Evolutionary conservation across 2,329 filamentous ascomycete species (phyloP).

Genomic region (Xylaria sp.): DNA sequence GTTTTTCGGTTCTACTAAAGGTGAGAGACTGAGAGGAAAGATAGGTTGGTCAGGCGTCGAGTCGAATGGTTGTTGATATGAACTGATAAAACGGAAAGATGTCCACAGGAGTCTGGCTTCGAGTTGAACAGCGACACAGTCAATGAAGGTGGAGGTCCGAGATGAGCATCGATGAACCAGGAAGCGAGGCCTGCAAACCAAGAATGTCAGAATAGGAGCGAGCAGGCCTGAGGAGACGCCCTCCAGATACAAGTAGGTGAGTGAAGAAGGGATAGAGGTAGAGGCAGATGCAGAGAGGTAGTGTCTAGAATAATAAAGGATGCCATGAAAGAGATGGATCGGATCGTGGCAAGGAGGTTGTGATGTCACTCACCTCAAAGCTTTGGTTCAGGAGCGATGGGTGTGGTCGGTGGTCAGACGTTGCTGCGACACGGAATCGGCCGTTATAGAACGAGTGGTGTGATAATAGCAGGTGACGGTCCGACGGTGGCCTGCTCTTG

Average conservation of each 20-base stretch:
- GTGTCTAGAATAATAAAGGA: too few relatives aligned
- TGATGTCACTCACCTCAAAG: constrained; percentile 1
- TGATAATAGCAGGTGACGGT: neutral
- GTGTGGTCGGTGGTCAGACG: neutral
- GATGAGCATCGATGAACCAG: constrained; percentile 3
- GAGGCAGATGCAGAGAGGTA: too few relatives aligned
- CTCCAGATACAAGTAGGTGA: neutral
- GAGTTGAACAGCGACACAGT: constrained; percentile 4
- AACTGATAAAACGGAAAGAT: constrained; percentile 16
- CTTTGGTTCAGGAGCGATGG: constrained; percentile 4
- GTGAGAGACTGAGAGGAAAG: neutral
- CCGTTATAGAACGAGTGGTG: neutral
- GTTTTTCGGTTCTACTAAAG: neutral
- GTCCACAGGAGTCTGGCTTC: neutral
- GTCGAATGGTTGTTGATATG: constrained; percentile 2
- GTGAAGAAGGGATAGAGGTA: neutral
- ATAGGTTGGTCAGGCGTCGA: neutral
- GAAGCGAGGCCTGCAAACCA: constrained; percentile 8
- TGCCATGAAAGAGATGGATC: neutral
- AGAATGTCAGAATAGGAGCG: constrained; percentile 9
- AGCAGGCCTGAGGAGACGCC: neutral
- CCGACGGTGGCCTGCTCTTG: neutral
- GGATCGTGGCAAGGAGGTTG: neutral
- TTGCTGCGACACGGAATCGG: neutral
- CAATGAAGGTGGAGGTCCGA: neutral